phyloP scores from a whole-genome alignment of 768 basidiomycete species.

The Suillus lakei region DNA sequence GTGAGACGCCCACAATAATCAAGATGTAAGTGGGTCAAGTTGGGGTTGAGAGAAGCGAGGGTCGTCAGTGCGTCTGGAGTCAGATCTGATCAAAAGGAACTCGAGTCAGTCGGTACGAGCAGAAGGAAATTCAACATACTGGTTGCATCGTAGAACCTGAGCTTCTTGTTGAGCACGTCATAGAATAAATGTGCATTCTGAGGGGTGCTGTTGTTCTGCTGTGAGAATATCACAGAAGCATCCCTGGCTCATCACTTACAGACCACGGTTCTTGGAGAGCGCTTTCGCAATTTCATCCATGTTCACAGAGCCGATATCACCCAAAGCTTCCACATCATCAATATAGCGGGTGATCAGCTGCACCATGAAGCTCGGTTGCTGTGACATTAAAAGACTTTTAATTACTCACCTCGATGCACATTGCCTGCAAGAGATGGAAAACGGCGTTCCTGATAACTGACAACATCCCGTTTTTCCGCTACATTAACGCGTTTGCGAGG shows the following conservation, averaged over 20 bases:
- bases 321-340: constrained; percentile 86
- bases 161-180: constrained; percentile 62
- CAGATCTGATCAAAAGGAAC: constrained; percentile 55
- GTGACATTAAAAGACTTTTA: background rate
- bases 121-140: constrained; percentile 52
- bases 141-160: constrained; percentile 89
- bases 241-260: constrained; percentile 56
- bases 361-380: background rate
- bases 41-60: constrained; percentile 83
- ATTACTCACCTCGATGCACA: constrained; percentile 74
- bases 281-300: constrained; percentile 85
- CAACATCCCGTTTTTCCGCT: constrained; percentile 69
- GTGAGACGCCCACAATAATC: constrained; percentile 88
- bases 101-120: constrained; percentile 7
- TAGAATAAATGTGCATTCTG: constrained; percentile 89
- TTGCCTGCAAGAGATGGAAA: constrained; percentile 72
- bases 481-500: constrained; percentile 66
- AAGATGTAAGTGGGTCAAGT: constrained; percentile 76
- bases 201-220: constrained; percentile 54
- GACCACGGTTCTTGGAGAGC: constrained; percentile 75
- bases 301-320: constrained; percentile 86
- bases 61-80: constrained; percentile 67
- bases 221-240: background rate
- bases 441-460: constrained; percentile 69
- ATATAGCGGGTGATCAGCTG: constrained; percentile 87